Conservation (phyloP, 352 stramenopile species). For the Globisporangium abappressorium region DNA sequence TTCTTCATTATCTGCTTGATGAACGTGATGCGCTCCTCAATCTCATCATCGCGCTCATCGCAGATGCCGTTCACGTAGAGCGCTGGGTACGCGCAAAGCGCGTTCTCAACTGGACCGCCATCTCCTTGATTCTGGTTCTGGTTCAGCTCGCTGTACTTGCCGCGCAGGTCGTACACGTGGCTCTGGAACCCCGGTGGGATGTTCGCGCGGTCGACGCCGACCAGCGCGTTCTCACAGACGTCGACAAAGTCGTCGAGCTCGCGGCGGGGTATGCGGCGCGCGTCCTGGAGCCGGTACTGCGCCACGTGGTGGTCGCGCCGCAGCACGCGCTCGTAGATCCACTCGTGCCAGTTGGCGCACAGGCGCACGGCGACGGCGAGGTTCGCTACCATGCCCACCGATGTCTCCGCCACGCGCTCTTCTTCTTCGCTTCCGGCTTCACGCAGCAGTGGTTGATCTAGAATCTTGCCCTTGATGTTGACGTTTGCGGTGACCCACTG, state of each 20-base stretch:
- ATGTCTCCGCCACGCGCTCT: slow-evolving; percentile 9
- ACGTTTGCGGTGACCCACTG: slow-evolving; percentile 58
- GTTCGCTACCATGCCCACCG: slow-evolving; percentile 55
- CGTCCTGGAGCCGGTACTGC: slow-evolving; percentile 16
- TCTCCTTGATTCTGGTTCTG: not conserved
- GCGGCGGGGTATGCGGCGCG: slow-evolving; percentile 30
- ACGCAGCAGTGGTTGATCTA: slow-evolving; percentile 37
- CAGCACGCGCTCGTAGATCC: slow-evolving; percentile 56
- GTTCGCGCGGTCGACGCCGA: slow-evolving; percentile 27
- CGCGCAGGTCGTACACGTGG: slow-evolving; percentile 43
- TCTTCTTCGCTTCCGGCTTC: not conserved
- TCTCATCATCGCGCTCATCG: slow-evolving; percentile 44
- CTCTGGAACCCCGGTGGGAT: slow-evolving; percentile 41
- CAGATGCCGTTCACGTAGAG: slow-evolving; percentile 52
- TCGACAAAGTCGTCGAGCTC: slow-evolving; percentile 50
- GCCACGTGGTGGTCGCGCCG: slow-evolving; percentile 19
- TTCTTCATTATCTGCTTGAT: slow-evolving; percentile 23
- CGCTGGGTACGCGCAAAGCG: slow-evolving; percentile 46
- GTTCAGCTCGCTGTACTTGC: slow-evolving; percentile 15
- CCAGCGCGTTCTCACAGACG: slow-evolving; percentile 47
- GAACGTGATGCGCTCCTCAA: slow-evolving; percentile 42
- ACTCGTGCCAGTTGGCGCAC: slow-evolving; percentile 78
- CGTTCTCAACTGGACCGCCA: slow-evolving; percentile 23
- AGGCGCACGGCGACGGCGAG: slow-evolving; percentile 65
- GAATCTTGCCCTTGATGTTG: slow-evolving; percentile 38